Percentiles rank a stretch among this genome's conserved stretches.
Conservation (phyloP, 2,329 filamentous ascomycete species). For the Fusarium metavorans region DNA sequence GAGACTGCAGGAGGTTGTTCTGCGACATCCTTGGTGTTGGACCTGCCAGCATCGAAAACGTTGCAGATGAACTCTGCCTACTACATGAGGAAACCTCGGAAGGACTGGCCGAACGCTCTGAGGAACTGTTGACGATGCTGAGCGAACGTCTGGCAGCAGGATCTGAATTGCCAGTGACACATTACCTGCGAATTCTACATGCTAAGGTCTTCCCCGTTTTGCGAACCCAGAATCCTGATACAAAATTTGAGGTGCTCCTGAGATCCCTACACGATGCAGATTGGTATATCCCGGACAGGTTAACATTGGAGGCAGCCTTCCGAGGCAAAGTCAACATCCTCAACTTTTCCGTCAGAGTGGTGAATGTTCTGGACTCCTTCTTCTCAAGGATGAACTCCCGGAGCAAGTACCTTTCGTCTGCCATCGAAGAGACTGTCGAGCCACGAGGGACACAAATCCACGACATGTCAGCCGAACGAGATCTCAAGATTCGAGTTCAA, state of each 20-base stretch:
- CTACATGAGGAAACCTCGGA: not conserved
- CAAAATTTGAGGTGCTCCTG: not conserved
- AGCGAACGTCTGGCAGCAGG: not conserved
- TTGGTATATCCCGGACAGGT: not conserved
- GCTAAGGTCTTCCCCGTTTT: not conserved
- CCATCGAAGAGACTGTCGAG: not conserved
- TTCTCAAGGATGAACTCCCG: not conserved
- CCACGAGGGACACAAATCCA: not conserved
- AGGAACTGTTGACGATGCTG: not conserved
- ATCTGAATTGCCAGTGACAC: not conserved
- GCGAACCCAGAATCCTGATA: not conserved
- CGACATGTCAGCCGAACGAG: not conserved
- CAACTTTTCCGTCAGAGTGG: not conserved
- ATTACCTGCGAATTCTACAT: not conserved
- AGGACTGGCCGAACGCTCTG: not conserved
- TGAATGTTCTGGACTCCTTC: not conserved
- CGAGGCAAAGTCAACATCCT: not conserved
- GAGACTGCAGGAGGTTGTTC: not conserved
- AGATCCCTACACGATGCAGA: not conserved
- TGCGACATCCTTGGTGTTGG: not conserved
- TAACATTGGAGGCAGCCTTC: not conserved
- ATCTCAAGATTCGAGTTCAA: not conserved
- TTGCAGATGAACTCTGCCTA: not conserved
- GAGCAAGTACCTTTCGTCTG: not conserved
- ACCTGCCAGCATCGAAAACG: not conserved